Evolutionary conservation across 2,329 filamentous ascomycete species (phyloP).

Genomic region (Rhinocladiella mackenziei): DNA sequence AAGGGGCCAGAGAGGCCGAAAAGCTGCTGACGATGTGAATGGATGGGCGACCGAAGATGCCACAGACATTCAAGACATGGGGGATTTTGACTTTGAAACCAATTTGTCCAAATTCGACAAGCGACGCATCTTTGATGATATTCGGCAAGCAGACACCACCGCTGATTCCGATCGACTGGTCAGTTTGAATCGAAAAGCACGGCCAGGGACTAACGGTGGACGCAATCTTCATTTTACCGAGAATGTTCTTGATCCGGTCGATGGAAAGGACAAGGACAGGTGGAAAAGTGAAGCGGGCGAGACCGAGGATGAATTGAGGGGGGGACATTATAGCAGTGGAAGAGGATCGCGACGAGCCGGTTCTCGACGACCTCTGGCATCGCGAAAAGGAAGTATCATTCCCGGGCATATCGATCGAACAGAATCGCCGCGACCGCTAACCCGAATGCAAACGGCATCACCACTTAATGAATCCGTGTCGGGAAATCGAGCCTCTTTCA

Average conservation of each 20-base stretch:
- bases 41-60: slow-evolving; percentile 96
- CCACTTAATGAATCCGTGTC: slow-evolving; percentile 38
- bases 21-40: slow-evolving; percentile 57
- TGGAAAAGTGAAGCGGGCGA: slow-evolving; percentile 76
- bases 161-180: slow-evolving; percentile 90
- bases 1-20: slow-evolving; percentile 45
- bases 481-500: slow-evolving; percentile 39
- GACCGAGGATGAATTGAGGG: slow-evolving; percentile 40
- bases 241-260: slow-evolving; percentile 72
- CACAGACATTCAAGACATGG: slow-evolving; percentile 87
- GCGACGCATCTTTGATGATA: slow-evolving; percentile 82
- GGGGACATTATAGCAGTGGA: slow-evolving; percentile 44
- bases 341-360: slow-evolving; percentile 43
- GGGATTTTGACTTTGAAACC: slow-evolving; percentile 88
- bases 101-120: slow-evolving; percentile 95
- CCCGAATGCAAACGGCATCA: slow-evolving; percentile 37
- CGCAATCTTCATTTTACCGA: slow-evolving; percentile 91
- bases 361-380: slow-evolving; percentile 37
- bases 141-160: slow-evolving; percentile 79
- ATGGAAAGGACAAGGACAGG: slow-evolving; percentile 33
- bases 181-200: slow-evolving; percentile 70
- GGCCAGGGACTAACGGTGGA: slow-evolving; percentile 67
- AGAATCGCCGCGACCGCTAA: slow-evolving; percentile 27
- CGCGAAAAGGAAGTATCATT: slow-evolving; percentile 44
- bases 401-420: slow-evolving; percentile 35